Evolutionary conservation across 495 filamentous ascomycete genomes (phyloP).

Genomic region (Rhizodiscina lignyota): DNA sequence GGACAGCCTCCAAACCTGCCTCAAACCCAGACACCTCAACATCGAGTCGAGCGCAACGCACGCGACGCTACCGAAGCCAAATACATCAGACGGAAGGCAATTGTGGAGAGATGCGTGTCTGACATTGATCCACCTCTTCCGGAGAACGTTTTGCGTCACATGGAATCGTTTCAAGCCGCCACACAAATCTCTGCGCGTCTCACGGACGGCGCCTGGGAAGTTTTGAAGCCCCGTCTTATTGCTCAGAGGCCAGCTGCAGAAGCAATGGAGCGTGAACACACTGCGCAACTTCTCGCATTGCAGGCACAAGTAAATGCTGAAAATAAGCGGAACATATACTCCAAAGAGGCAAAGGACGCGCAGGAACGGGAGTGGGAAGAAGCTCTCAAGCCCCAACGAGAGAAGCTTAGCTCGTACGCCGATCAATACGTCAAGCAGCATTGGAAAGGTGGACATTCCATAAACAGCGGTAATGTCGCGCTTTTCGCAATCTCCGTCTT

Average conservation of each 20-base stretch:
- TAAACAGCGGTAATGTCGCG: constrained; percentile 40
- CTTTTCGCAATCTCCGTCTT: constrained; percentile 53
- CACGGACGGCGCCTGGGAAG: constrained; percentile 45
- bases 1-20: too few species aligned
- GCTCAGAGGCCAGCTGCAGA: constrained; percentile 45
- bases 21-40: too few species aligned
- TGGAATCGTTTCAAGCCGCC: constrained; percentile 54
- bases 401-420: constrained; percentile 38
- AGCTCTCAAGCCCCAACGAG: constrained; percentile 43
- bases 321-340: constrained; percentile 25
- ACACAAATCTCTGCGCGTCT: constrained; percentile 46
- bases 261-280: constrained; percentile 31
- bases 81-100: too few species aligned
- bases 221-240: constrained; percentile 45
- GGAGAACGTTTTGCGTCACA: constrained; percentile 39
- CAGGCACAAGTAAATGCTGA: constrained; percentile 28
- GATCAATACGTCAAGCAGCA: constrained; percentile 43
- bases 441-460: constrained; percentile 40
- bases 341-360: constrained; percentile 40
- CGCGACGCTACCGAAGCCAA: constrained; percentile 38
- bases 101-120: too few species aligned
- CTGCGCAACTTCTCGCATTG: constrained; percentile 22
- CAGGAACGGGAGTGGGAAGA: constrained; percentile 55
- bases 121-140: constrained; percentile 47
- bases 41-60: constrained; percentile 22